Percentiles rank a stretch among this genome's conserved stretches.
These are phyloP conservation scores for Monosporascus sp. DNA, from an alignment of 2,329 filamentous ascomycete genomes.

Conservation along the genomic window DNA sequence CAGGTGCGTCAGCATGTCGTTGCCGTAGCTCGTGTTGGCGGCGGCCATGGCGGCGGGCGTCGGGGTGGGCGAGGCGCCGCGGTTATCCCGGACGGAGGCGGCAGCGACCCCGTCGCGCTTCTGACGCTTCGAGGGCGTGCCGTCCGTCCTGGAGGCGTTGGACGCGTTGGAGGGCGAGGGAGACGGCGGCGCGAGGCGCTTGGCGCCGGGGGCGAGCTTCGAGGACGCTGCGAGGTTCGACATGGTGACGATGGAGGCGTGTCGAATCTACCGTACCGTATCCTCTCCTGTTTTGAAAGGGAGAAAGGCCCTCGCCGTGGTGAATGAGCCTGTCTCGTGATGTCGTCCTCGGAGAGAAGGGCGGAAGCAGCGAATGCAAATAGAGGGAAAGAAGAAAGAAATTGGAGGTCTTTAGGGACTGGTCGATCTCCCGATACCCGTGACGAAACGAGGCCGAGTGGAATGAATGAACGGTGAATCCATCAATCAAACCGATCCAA, in stretches of 20 bases:
- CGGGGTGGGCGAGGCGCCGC: constrained; percentile 19
- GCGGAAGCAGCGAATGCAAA: too few species aligned
- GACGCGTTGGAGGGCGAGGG: constrained; percentile 55
- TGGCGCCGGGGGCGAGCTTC: constrained; percentile 51
- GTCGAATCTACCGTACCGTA: too few species aligned
- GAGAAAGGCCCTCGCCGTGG: too few species aligned
- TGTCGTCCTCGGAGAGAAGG: too few species aligned
- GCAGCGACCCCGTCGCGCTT: constrained; percentile 42
- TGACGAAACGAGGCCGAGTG: too few species aligned
- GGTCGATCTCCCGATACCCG: too few species aligned
- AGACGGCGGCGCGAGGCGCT: constrained; percentile 51
- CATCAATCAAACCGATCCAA: too few species aligned
- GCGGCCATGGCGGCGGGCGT: constrained; percentile 33
- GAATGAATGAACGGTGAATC: too few species aligned
- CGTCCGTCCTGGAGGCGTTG: constrained; percentile 40
- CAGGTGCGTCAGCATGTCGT: constrained; percentile 80
- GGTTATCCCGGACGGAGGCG: constrained; percentile 7
- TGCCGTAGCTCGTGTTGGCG: constrained; percentile 66
- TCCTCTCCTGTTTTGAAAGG: too few species aligned
- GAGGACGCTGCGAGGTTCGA: constrained; percentile 55
- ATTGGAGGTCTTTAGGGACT: too few species aligned
- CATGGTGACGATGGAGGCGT: constrained; percentile 45
- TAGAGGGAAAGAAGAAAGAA: too few species aligned
- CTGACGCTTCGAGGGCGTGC: constrained; percentile 58
- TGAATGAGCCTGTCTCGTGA: too few species aligned